Evolutionary conservation across 2,329 filamentous ascomycete genomes (phyloP), one percentile per base, ranked within the genome.

Genomic region (Colletotrichum sp.): DNA sequence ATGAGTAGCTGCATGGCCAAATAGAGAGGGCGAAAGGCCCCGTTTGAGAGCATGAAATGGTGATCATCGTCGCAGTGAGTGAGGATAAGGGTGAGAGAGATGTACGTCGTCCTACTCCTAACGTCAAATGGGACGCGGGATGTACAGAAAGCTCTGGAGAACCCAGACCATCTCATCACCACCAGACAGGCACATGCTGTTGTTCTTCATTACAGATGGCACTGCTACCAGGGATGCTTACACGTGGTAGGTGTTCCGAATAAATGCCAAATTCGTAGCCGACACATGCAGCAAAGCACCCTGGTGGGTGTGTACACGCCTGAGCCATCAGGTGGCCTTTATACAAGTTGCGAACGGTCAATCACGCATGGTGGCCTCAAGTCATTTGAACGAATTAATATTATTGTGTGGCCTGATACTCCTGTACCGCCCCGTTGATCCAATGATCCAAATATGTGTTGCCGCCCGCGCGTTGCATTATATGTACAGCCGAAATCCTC

Each of bases 371-470:
- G 44, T 21, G n/a, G n/a, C 44, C 44, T 52, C 10, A 28, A 24
- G 2, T 4, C 39, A 4, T n/a, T 68, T 63, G 7, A 68, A 72
- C 18, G 13, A 9, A 76, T 74, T 76, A 74, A 21, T n/a, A 76
- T 69, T 76, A 74, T 21, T 15, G 49, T 68, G 21, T 64, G 64
- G 64, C 63, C 39, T 36, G 59, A 65, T 73, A 60, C 57, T 24
- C 57, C 64, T 57, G 34, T 76, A 69, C 69, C 64, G 63, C 59
- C 24, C 65, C 49, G 10, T 30, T 66, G 70, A 76, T 76, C 74
- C 74, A 76, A 74, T 65, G 49, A 76, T 76, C 66, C 62, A 49
- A 68, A 57, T 55, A 67, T 71, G 63, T 26, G 32, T 44, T 62
- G 30, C 63, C 62, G 72, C 63, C 39, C 60, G 70, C 24, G 49